Percentiles rank a stretch among this genome's conserved stretches.
Evolutionary conservation across 352 stramenopile genomes (phyloP).

Genomic region (Pythium utonaiense): DNA sequence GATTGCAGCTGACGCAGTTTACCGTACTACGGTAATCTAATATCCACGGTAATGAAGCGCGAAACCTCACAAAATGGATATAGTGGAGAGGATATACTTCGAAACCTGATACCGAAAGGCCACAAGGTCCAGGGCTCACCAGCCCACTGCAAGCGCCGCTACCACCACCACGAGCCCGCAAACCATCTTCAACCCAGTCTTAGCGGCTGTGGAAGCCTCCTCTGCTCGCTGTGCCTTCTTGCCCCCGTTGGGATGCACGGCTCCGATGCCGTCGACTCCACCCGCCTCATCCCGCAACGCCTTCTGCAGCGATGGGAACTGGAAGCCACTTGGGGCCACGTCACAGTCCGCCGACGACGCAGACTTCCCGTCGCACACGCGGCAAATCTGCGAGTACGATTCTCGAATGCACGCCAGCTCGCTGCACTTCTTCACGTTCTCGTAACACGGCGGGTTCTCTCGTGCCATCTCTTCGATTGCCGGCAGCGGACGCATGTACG

Average conservation of each 20-base stretch:
- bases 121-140: neutral
- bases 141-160: too few species aligned
- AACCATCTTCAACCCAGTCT: too few species aligned
- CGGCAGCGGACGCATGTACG: slow-evolving; percentile 26
- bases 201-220: neutral
- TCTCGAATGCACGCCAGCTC: slow-evolving; percentile 14
- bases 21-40: too few species aligned
- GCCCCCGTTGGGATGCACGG: neutral
- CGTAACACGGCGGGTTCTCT: slow-evolving; percentile 34
- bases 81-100: too few species aligned
- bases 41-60: too few species aligned
- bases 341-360: slow-evolving; percentile 27
- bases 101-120: too few species aligned
- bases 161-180: too few species aligned
- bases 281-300: slow-evolving; percentile 8
- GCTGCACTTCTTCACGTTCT: slow-evolving; percentile 27
- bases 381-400: slow-evolving; percentile 28
- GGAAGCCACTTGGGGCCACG: slow-evolving; percentile 6
- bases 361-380: slow-evolving; percentile 13
- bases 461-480: slow-evolving; percentile 17
- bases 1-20: too few species aligned
- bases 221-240: neutral
- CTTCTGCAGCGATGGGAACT: slow-evolving; percentile 22
- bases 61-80: too few species aligned
- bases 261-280: neutral